Percentiles rank a stretch among this genome's conserved stretches.
phyloP scores from a whole-genome alignment of 768 basidiomycete species.

The Tricholoma matsutake region DNA sequence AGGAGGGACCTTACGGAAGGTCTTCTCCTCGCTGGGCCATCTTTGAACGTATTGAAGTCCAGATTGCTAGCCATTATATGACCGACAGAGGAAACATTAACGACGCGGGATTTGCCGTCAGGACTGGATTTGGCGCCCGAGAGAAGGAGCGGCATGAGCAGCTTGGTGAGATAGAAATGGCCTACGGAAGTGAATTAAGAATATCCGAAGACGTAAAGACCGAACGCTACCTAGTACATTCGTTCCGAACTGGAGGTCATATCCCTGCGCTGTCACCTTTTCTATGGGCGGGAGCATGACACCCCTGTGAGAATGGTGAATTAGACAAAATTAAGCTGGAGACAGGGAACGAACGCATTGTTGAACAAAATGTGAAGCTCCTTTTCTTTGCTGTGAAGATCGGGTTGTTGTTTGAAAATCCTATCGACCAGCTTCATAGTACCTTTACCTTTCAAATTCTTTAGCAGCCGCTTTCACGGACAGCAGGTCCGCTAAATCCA shows the following conservation, averaged over 20 bases:
- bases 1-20: conserved; percentile 2
- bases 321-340: not conserved
- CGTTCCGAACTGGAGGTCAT: conserved; percentile 57
- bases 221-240: conserved; percentile 42
- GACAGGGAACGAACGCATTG: conserved; percentile 35
- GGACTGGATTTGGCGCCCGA: conserved; percentile 33
- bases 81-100: conserved; percentile 39
- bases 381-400: conserved; percentile 35
- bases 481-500: conserved; percentile 43
- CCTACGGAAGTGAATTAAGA: conserved; percentile 21
- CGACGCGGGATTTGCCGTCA: conserved; percentile 37
- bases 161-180: conserved; percentile 45
- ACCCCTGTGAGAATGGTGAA: conserved; percentile 32
- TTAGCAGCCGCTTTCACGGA: conserved; percentile 38
- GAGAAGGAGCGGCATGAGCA: conserved; percentile 41
- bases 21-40: conserved; percentile 32
- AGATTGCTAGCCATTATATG: conserved; percentile 18
- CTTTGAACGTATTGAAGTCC: conserved; percentile 43
- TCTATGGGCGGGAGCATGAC: conserved; percentile 45
- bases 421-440: not conserved
- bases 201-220: conserved; percentile 8
- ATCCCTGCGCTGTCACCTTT: conserved; percentile 46
- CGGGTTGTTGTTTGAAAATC: not conserved
- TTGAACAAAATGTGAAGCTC: conserved; percentile 47
- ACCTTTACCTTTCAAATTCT: conserved; percentile 36